These are phyloP conservation scores for Ceratocystis cubensis DNA, from an alignment of 2,329 filamentous ascomycete species.

Conservation along the genomic window DNA sequence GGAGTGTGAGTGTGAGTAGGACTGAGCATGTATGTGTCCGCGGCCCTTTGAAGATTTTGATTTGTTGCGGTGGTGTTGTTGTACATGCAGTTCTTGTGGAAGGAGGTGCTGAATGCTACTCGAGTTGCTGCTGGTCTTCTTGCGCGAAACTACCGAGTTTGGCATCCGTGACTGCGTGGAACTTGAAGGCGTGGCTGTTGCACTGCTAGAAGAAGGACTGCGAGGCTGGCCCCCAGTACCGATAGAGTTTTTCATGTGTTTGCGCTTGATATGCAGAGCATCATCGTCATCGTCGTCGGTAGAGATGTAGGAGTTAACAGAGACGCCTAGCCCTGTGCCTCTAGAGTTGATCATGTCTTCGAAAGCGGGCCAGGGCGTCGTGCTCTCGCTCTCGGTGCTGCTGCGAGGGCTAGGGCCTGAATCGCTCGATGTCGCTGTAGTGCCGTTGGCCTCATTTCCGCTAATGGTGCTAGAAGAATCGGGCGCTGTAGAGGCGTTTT, in stretches of 20 bases:
- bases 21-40: not conserved
- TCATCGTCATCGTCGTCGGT: constrained; percentile 87
- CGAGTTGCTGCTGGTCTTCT: constrained; percentile 32
- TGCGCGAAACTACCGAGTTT: constrained; percentile 31
- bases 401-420: constrained; percentile 17
- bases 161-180: constrained; percentile 32
- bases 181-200: constrained; percentile 29
- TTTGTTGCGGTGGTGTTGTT: constrained; percentile 7
- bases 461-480: not conserved
- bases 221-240: not conserved
- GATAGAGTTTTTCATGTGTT: not conserved
- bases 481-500: not conserved
- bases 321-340: constrained; percentile 24
- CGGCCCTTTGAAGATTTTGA: not conserved
- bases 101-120: not conserved
- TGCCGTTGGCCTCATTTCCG: not conserved
- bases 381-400: constrained; percentile 18
- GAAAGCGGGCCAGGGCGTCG: constrained; percentile 20
- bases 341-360: constrained; percentile 10
- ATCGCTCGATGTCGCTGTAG: constrained; percentile 8
- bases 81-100: not conserved
- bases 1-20: not conserved
- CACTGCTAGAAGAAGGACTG: constrained; percentile 14
- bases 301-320: constrained; percentile 44
- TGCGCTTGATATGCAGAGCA: constrained; percentile 43